A percentile compares a stretch with the other conserved stretches of the same genome.
These are phyloP conservation scores for Rosa persica DNA, from an alignment of 306 rosid genomes.

Conservation along the genomic window DNA sequence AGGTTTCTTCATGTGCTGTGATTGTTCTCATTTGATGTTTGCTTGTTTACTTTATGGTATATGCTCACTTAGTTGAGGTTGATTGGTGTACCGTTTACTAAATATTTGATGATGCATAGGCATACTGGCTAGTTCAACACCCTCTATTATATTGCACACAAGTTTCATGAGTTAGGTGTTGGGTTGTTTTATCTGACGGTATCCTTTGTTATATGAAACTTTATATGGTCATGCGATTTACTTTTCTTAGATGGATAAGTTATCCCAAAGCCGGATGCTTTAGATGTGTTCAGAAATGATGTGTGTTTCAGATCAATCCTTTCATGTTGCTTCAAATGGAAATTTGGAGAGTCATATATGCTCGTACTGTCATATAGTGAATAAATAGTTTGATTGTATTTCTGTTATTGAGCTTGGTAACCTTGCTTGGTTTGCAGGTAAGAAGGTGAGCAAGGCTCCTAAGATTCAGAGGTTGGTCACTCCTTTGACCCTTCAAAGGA, in stretches of 20 bases:
- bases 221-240: neutral
- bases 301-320: no score
- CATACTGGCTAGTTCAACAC: neutral
- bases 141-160: no score
- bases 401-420: neutral
- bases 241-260: neutral
- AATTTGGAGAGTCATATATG: no score
- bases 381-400: neutral
- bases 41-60: neutral
- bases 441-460: slow-evolving; percentile 59
- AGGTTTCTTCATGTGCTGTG: neutral
- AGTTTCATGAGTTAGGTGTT: neutral
- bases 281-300: no score
- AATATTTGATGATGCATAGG: neutral
- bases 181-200: neutral
- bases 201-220: neutral
- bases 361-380: no score
- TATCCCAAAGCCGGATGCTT: neutral
- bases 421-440: slow-evolving; percentile 34
- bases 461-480: slow-evolving; percentile 71
- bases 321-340: no score
- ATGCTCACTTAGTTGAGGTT: neutral
- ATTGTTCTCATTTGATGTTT: neutral
- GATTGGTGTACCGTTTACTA: neutral
- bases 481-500: slow-evolving; percentile 62